phyloP scores from a whole-genome alignment of 108 stramenopile genomes.

The Discostella pseudostelligera region DNA sequence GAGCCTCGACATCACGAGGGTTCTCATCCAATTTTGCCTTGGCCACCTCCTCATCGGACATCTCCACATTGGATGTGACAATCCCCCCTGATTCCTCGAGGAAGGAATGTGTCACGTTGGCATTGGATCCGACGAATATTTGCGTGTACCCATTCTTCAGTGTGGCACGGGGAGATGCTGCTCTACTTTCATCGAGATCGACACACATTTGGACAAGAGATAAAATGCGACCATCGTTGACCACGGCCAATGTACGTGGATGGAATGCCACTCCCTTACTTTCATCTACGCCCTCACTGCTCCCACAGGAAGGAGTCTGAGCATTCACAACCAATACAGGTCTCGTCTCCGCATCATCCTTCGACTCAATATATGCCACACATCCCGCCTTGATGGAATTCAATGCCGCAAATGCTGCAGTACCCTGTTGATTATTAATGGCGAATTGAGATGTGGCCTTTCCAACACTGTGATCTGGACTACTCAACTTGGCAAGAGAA shows the following conservation, averaged over 20 bases:
- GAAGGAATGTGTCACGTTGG: constrained; percentile 81
- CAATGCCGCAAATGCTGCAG: constrained; percentile 86
- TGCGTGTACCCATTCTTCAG: constrained; percentile 88
- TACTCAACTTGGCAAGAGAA: constrained; percentile 67
- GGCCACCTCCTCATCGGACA: constrained; percentile 42
- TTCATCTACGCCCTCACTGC: constrained; percentile 7
- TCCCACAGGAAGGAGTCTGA: constrained; percentile 64
- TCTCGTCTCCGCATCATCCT: background rate
- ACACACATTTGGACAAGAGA: constrained; percentile 76
- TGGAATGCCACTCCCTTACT: constrained; percentile 73
- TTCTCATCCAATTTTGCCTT: constrained; percentile 1
- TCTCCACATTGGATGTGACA: constrained; percentile 67
- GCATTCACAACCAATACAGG: constrained; percentile 82
- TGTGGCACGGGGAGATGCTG: constrained; percentile 37
- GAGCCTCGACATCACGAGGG: constrained; percentile 66
- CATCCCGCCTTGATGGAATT: constrained; percentile 78
- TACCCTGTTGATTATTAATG: constrained; percentile 90
- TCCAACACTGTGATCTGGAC: constrained; percentile 79
- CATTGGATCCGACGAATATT: constrained; percentile 68
- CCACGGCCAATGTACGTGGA: constrained; percentile 71
- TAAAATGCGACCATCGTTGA: constrained; percentile 53
- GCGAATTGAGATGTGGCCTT: constrained; percentile 82
- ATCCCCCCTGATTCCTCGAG: constrained; percentile 83
- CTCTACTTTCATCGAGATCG: constrained; percentile 57
- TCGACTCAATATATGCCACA: constrained; percentile 62